These are phyloP conservation scores for Phymatotrichopsis omnivora DNA, from an alignment of 2,329 filamentous ascomycete genomes.

Conservation along the genomic window DNA sequence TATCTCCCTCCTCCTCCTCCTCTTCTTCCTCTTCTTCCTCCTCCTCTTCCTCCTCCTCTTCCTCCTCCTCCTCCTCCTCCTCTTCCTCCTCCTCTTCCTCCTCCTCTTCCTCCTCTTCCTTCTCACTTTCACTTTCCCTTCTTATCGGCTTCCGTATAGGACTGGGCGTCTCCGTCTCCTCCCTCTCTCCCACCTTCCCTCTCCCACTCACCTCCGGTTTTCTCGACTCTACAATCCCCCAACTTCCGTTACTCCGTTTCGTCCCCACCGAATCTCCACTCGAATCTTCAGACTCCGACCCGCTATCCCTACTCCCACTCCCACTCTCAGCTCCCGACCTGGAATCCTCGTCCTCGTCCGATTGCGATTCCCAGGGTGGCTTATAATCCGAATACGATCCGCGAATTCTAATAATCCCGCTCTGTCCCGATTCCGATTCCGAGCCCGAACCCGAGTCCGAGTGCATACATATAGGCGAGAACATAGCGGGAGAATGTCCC, in stretches of 20 bases:
- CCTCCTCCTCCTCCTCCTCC: not conserved
- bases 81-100: not conserved
- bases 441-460: not conserved
- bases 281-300: too few relatives aligned
- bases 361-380: too few relatives aligned
- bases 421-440: not conserved
- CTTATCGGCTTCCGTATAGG: not conserved
- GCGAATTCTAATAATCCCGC: too few relatives aligned
- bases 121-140: not conserved
- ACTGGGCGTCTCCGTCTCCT: constrained; percentile 6
- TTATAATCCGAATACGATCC: too few relatives aligned
- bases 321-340: not conserved
- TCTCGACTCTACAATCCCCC: too few relatives aligned
- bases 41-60: constrained; percentile 5
- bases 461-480: too few relatives aligned
- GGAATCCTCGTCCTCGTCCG: not conserved
- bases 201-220: not conserved
- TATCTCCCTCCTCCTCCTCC: not conserved
- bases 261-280: too few relatives aligned
- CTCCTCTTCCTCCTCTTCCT: not conserved
- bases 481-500: too few relatives aligned
- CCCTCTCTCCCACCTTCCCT: constrained; percentile 4
- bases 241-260: too few relatives aligned
- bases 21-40: not conserved
- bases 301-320: not conserved